Percentiles rank a stretch among this genome's conserved stretches.
These are phyloP conservation scores for Funneliformis caledonium DNA, from an alignment of 371 early-diverging fungal species.

Conservation along the genomic window DNA sequence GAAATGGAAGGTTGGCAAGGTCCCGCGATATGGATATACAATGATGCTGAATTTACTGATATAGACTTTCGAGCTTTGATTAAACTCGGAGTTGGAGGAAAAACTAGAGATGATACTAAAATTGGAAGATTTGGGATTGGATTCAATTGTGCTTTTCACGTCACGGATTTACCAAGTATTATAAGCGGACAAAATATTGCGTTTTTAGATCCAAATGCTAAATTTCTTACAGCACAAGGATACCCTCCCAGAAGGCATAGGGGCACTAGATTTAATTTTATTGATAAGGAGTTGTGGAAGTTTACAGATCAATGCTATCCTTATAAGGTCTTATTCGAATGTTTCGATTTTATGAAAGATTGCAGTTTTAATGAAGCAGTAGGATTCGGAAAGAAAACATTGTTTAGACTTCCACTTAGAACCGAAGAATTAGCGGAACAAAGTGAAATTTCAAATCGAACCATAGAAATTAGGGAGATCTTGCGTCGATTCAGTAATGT, in stretches of 20 bases:
- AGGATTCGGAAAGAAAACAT: slow-evolving; percentile 41
- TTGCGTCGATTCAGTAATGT: slow-evolving; percentile 30
- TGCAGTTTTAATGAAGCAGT: not conserved
- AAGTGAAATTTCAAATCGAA: not conserved
- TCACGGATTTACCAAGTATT: slow-evolving; percentile 5
- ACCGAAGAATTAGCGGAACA: not conserved
- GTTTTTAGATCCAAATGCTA: slow-evolving; percentile 44
- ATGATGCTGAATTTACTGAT: slow-evolving; percentile 46
- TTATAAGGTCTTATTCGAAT: slow-evolving; percentile 35
- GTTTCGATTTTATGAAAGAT: not conserved
- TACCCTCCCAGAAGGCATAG: not conserved
- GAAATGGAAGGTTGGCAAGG: slow-evolving; percentile 48
- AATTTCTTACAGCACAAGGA: slow-evolving; percentile 34
- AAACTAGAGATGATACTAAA: slow-evolving; percentile 30
- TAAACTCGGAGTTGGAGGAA: slow-evolving; percentile 45
- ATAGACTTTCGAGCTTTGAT: slow-evolving; percentile 43
- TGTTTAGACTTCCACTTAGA: slow-evolving; percentile 47
- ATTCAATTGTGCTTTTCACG: not conserved
- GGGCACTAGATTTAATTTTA: not conserved
- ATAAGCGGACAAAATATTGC: slow-evolving; percentile 44
- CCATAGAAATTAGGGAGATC: not conserved
- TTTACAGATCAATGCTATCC: slow-evolving; percentile 43
- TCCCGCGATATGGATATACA: slow-evolving; percentile 49
- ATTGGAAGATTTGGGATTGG: slow-evolving; percentile 25
- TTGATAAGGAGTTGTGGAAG: slow-evolving; percentile 35